These are phyloP conservation scores for Fomitopsis palustris DNA, from an alignment of 1,284 basidiomycete genomes.

Conservation along the genomic window DNA sequence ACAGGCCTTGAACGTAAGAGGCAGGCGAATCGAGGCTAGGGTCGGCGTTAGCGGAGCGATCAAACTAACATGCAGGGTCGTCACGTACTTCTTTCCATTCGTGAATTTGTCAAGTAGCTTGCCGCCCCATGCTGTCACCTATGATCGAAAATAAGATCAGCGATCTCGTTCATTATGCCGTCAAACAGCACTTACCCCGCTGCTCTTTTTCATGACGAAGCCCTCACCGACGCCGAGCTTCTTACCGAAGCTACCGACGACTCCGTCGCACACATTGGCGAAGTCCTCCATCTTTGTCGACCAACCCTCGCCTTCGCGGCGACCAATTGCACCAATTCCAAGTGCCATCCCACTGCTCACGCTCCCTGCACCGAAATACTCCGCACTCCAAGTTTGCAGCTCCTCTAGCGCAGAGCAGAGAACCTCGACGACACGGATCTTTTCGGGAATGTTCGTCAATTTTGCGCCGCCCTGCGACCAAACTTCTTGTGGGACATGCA, in stretches of 20 bases:
- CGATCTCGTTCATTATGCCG: neutral
- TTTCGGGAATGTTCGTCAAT: constrained; percentile 76
- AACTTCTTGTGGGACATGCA: constrained; percentile 87
- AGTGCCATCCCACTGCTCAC: constrained; percentile 70
- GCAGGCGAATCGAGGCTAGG: constrained; percentile 83
- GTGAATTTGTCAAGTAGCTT: constrained; percentile 91
- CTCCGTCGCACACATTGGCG: constrained; percentile 76
- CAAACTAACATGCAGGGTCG: constrained; percentile 11
- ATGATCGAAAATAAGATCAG: constrained; percentile 4
- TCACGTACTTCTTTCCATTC: constrained; percentile 81
- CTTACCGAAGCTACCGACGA: constrained; percentile 83
- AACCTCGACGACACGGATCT: constrained; percentile 81
- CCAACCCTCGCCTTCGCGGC: constrained; percentile 74
- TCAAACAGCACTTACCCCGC: constrained; percentile 43
- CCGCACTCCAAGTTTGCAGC: constrained; percentile 61
- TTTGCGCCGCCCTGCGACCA: constrained; percentile 91
- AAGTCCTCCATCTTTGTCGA: constrained; percentile 66
- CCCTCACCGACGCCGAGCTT: constrained; percentile 87
- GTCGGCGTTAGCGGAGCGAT: constrained; percentile 12
- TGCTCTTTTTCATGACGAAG: constrained; percentile 77
- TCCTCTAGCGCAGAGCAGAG: constrained; percentile 75
- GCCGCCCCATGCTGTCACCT: constrained; percentile 61
- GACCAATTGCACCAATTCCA: constrained; percentile 65
- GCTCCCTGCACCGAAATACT: constrained; percentile 73
- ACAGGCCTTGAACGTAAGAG: constrained; percentile 79